Base-by-base conservation (phyloP, 2,329 filamentous ascomycete species). In the Alternaria solani region DNA sequence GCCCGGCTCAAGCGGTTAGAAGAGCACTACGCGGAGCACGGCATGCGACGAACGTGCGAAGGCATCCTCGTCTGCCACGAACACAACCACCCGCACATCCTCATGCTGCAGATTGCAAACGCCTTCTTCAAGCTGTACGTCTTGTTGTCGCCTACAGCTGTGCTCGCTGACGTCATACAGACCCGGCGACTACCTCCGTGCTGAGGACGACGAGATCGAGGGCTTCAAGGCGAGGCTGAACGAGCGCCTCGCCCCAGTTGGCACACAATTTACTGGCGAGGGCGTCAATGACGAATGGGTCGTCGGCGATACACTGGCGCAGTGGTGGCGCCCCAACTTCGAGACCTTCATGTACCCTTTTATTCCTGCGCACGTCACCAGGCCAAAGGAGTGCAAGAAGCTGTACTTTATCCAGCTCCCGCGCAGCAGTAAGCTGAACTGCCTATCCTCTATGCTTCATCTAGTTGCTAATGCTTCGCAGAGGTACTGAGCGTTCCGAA, bases 311-410 rank as follows among this genome's bases (percentile, higher is more conserved):
- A 97, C 94, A 49, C 85, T 99, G 57, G 94, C 95, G 55, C 94
- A 97, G 82, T 99, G 95, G 95, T 99, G 94, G 93, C 87, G 95
- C 59, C 95, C 95, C 55, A 99, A 98, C 83, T 97, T 98, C 78
- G 95, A 99, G 84, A 98, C 95, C 2, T 98, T 98, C 85, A 97
- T 99, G 93, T 99, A 99, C 78, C 95, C 95, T 0, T 99, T 97
- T 80, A 90, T 98, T 58, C 95, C 95, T 7, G 93, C 94, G 18
- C 95, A 99, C 81, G 93, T 97, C 64, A 97, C 94, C 18, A 86
- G 95, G 53, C 95, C 95, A 7, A 99, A 99, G 84, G 95, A 99
- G 83, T 97, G 94, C 84, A 99, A 99, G 85, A 99, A 99, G 85
- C 86, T 98, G 42, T 99, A 98, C 81, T 93, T 98, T 64, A 97